These are phyloP conservation scores for Kwoniella europaea DNA, from an alignment of 768 basidiomycete genomes.

Conservation along the genomic window DNA sequence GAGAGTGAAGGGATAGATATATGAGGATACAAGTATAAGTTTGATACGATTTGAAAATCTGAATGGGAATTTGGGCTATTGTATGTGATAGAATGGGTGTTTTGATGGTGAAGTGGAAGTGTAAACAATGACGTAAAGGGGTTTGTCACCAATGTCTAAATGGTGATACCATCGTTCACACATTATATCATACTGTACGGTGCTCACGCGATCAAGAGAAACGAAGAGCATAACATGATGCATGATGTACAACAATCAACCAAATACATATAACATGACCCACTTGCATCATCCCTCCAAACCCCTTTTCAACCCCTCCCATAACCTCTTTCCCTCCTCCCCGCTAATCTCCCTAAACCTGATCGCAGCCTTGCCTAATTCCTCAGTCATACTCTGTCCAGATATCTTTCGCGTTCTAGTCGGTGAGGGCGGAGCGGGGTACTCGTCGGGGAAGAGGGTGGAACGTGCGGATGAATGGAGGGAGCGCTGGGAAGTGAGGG, in stretches of 20 bases:
- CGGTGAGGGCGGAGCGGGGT: constrained; percentile 10
- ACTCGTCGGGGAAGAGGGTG: constrained; percentile 21
- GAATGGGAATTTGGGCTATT: background rate
- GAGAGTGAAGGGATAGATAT: background rate
- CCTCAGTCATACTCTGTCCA: constrained; percentile 17
- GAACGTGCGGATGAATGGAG: constrained; percentile 30
- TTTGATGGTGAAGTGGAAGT: too few relatives aligned
- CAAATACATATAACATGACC: background rate
- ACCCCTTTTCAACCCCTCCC: constrained; percentile 28
- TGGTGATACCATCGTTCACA: too few relatives aligned
- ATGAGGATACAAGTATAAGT: too few relatives aligned
- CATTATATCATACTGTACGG: background rate
- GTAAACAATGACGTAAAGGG: constrained; percentile 11
- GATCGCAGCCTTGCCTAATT: constrained; percentile 25
- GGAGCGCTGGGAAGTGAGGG: constrained; percentile 44
- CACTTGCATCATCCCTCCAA: constrained; percentile 1
- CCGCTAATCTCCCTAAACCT: constrained; percentile 32
- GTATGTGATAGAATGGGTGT: background rate
- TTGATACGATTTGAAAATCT: background rate
- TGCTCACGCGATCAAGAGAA: background rate
- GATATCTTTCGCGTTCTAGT: constrained; percentile 27
- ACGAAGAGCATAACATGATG: background rate
- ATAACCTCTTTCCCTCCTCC: constrained; percentile 28
- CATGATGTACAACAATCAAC: background rate
- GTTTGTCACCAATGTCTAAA: background rate